Evolutionary conservation across 2,329 filamentous ascomycete species (phyloP), one percentile per base, ranked within the genome.

Genomic region (Colletotrichum sp.): DNA sequence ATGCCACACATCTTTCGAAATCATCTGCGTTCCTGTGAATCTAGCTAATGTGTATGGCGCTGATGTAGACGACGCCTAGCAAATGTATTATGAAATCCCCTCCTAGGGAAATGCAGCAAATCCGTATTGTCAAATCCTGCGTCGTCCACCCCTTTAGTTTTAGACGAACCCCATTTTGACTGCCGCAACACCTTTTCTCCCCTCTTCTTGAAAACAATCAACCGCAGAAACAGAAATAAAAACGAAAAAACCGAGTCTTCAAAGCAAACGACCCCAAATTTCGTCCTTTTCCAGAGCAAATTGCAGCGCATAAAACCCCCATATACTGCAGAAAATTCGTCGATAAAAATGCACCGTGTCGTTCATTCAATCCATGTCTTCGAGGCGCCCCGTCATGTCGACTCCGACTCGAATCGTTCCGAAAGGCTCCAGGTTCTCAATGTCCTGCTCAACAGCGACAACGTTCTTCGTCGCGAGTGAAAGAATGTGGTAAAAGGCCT

Each of bases 401-500:
- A 70, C 62, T 16, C 89, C 89, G 30, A 91, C 79, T 68, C 82
- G 85, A 76, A 91, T 90, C 1, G 78, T 78, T 1, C 89, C 89
- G 79, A 90, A 91, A 3, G 87, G 84, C 67, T 83, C 69, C 36
- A 83, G 72, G 8, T 80, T 78, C 28, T 83, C 81, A 32, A 83
- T 83, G 4, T 89, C 86, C 84, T 98, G 95, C 77, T 89, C 84
- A 7, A 96, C 91, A 21, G 85, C 82, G 60, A 96, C 85, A 71
- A 90, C 83, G 3, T 89, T 89, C 84, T 93, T 95, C 3, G 92
- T 95, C 8, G 91, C 93, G 59, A 97, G 88, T 13, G 90, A 88
- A 16, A 98, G 89, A 3, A 95, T 88, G 82, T 97, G 94, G 85
- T 94, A 91, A 81, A 95, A 94, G 0, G 92, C 95, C 82, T 96